These are phyloP conservation scores for Malassezia japonica DNA, from an alignment of 1,284 basidiomycete genomes.

Conservation along the genomic window DNA sequence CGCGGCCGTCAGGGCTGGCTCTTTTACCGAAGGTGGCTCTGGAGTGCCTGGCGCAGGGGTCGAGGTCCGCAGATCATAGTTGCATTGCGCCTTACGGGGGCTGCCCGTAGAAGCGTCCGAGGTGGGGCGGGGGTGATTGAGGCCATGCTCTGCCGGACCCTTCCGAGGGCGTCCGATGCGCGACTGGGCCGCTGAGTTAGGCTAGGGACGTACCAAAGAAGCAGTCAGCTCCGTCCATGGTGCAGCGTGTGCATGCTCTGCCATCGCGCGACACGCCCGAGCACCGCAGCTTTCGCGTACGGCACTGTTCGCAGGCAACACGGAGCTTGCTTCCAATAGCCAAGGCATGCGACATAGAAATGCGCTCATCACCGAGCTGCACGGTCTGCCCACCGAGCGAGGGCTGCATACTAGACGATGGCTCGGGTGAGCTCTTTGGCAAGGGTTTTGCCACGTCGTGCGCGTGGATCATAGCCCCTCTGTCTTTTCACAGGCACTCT, in stretches of 20 bases:
- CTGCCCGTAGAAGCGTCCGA: not conserved
- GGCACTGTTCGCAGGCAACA: conserved; percentile 7
- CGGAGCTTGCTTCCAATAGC: not conserved
- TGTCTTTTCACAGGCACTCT: too few relatives aligned
- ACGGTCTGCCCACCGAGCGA: too few relatives aligned
- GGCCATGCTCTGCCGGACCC: not conserved
- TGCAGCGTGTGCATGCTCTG: not conserved
- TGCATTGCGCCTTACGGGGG: not conserved
- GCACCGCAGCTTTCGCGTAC: conserved; percentile 9
- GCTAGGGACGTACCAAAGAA: conserved; percentile 11
- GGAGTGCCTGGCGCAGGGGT: too few relatives aligned
- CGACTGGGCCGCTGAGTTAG: conserved; percentile 3
- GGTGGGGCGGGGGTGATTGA: not conserved
- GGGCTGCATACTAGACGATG: too few relatives aligned
- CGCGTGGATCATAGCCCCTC: too few relatives aligned
- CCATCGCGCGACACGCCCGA: conserved; percentile 2
- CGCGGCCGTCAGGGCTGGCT: too few relatives aligned
- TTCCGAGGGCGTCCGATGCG: conserved; percentile 15
- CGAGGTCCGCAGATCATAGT: too few relatives aligned
- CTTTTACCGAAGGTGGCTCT: too few relatives aligned
- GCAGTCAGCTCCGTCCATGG: not conserved
- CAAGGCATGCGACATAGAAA: not conserved
- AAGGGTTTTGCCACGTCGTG: too few relatives aligned
- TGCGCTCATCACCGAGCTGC: not conserved
- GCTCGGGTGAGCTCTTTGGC: too few relatives aligned